Conservation (phyloP, 2,329 filamentous ascomycete species). For the Xylariaceae sp. region DNA sequence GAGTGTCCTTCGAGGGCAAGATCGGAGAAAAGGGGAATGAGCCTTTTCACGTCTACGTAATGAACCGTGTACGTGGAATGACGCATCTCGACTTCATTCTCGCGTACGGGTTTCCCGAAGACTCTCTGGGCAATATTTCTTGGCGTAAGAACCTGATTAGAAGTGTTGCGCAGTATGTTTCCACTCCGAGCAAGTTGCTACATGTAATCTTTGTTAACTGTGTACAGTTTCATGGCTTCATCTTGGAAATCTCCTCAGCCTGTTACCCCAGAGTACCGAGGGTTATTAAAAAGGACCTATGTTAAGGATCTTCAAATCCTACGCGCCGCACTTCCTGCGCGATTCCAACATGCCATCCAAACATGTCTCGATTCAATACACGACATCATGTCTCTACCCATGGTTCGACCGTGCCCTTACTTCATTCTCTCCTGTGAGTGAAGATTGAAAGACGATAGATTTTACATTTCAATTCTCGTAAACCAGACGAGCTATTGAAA, state of each 20-base stretch:
- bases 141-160: slow-evolving; percentile 35
- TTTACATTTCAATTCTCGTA: no score
- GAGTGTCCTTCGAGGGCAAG: slow-evolving; percentile 26
- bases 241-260: slow-evolving; percentile 36
- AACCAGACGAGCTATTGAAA: no score
- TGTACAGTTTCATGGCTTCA: slow-evolving; percentile 38
- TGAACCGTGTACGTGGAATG: slow-evolving; percentile 35
- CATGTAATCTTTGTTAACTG: slow-evolving; percentile 1
- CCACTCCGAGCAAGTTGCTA: not conserved
- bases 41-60: slow-evolving; percentile 37
- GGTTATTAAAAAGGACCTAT: slow-evolving; percentile 17
- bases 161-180: slow-evolving; percentile 32
- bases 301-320: slow-evolving; percentile 32
- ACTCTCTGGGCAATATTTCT: slow-evolving; percentile 31
- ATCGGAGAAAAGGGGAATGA: slow-evolving; percentile 26
- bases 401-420: not conserved
- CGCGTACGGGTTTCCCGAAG: slow-evolving; percentile 32
- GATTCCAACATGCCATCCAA: slow-evolving; percentile 35
- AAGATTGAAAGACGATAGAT: no score
- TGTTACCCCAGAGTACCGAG: slow-evolving; percentile 26
- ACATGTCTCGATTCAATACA: slow-evolving; percentile 31
- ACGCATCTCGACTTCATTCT: slow-evolving; percentile 38
- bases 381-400: slow-evolving; percentile 36
- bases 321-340: slow-evolving; percentile 31
- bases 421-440: no score